Evolutionary conservation across 345 rosid species (phyloP).

Genomic region (Brassica carinata): DNA sequence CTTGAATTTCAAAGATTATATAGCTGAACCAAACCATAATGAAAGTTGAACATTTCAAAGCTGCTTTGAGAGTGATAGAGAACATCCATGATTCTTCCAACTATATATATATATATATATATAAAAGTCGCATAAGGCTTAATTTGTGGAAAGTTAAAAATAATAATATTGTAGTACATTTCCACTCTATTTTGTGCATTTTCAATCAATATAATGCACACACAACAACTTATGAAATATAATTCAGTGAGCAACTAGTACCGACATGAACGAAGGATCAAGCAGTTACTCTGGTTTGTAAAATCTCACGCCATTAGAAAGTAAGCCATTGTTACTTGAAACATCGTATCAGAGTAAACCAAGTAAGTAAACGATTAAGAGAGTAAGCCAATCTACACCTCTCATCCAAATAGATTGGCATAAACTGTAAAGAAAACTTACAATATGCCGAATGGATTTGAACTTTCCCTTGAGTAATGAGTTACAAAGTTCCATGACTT

Average conservation of each 20-base stretch:
- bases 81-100: no score
- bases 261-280: neutral
- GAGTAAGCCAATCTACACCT: neutral
- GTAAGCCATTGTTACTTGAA: slow-evolving; percentile 77
- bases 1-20: neutral
- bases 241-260: neutral
- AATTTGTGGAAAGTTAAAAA: no score
- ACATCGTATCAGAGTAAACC: slow-evolving; percentile 54
- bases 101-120: no score
- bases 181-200: neutral
- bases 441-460: slow-evolving; percentile 64
- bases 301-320: slow-evolving; percentile 63
- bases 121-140: no score
- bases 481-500: slow-evolving; percentile 64
- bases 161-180: neutral
- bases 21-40: neutral
- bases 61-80: no score
- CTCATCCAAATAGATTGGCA: neutral
- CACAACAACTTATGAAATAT: no score
- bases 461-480: slow-evolving; percentile 70
- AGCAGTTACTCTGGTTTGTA: slow-evolving; percentile 52
- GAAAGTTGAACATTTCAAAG: no score
- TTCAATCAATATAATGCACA: neutral
- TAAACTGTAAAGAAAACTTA: slow-evolving; percentile 41
- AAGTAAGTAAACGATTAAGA: slow-evolving; percentile 21